Percentiles rank a stretch among this genome's conserved stretches.
phyloP scores from a whole-genome alignment of 805 yeast species.

The Candida hungchunana region DNA sequence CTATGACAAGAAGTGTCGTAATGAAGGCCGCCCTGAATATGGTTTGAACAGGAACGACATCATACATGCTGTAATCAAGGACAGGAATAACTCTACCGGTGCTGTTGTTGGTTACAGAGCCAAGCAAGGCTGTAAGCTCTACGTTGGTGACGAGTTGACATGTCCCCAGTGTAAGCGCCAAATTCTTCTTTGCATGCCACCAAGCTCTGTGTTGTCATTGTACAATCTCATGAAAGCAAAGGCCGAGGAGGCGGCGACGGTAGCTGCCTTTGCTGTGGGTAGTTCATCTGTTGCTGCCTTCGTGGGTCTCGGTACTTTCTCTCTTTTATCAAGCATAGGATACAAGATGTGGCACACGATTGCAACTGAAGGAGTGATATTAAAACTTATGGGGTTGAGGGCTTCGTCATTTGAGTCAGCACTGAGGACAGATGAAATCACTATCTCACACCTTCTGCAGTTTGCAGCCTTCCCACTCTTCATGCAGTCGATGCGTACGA shows the following conservation, averaged over 20 bases:
- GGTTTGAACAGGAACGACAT: neutral
- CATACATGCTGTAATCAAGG: neutral
- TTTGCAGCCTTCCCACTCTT: constrained; percentile 31
- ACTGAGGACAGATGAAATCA: constrained; percentile 8
- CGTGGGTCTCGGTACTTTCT: constrained; percentile 19
- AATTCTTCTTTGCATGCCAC: constrained; percentile 9
- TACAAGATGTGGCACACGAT: constrained; percentile 24
- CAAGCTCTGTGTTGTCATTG: constrained; percentile 7
- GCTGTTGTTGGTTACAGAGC: constrained; percentile 7
- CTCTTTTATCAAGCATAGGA: constrained; percentile 27
- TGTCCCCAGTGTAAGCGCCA: constrained; percentile 14
- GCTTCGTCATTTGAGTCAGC: constrained; percentile 17
- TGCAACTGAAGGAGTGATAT: constrained; percentile 31
- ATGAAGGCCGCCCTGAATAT: neutral
- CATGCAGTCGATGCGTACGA: constrained; percentile 23
- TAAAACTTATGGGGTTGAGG: constrained; percentile 27
- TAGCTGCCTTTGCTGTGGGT: constrained; percentile 8
- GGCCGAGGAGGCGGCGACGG: neutral
- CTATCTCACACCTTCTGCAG: constrained; percentile 12
- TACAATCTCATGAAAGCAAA: neutral
- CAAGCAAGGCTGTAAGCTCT: constrained; percentile 4
- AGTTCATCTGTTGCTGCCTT: constrained; percentile 23
- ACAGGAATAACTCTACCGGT: neutral
- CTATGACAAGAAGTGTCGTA: constrained; percentile 2
- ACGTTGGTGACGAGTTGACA: constrained; percentile 1